Conservation (phyloP, 2,329 filamentous ascomycete species). For the Didymella pomorum region DNA sequence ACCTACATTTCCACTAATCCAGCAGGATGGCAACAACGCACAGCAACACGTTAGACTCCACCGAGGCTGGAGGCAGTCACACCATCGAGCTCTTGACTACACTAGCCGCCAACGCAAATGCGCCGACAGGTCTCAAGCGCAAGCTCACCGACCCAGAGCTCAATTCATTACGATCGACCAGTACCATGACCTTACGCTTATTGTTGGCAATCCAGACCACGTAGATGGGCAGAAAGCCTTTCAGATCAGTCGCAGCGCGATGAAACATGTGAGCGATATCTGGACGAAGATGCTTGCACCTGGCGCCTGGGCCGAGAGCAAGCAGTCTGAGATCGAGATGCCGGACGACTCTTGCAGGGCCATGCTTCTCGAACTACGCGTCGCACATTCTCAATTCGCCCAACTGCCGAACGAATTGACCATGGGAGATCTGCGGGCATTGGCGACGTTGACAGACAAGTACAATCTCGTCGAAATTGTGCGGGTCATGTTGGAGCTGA, state of each 20-base stretch:
- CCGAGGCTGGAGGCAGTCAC: neutral
- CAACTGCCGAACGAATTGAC: no score
- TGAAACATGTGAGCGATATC: constrained; percentile 14
- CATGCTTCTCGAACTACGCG: no score
- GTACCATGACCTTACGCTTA: constrained; percentile 17
- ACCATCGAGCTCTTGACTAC: neutral
- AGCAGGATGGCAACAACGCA: neutral
- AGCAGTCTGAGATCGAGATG: constrained; percentile 6
- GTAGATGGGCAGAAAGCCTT: constrained; percentile 3
- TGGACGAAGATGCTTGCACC: constrained; percentile 18
- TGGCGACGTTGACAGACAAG: constrained; percentile 6
- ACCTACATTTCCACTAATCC: neutral
- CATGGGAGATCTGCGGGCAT: neutral
- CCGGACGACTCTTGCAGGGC: no score
- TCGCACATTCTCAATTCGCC: no score
- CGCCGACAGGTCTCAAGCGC: neutral
- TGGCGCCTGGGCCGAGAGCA: constrained; percentile 13
- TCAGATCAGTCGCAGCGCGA: constrained; percentile 6
- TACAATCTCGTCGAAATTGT: neutral
- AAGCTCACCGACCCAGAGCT: neutral
- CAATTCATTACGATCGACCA: constrained; percentile 10
- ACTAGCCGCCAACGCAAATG: no score
- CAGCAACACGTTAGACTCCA: neutral
- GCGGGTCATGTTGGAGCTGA: neutral
- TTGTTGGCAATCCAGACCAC: constrained; percentile 10